Evolutionary conservation across 129 eudicot species (phyloP).

Genomic region (Silybum marianum): DNA sequence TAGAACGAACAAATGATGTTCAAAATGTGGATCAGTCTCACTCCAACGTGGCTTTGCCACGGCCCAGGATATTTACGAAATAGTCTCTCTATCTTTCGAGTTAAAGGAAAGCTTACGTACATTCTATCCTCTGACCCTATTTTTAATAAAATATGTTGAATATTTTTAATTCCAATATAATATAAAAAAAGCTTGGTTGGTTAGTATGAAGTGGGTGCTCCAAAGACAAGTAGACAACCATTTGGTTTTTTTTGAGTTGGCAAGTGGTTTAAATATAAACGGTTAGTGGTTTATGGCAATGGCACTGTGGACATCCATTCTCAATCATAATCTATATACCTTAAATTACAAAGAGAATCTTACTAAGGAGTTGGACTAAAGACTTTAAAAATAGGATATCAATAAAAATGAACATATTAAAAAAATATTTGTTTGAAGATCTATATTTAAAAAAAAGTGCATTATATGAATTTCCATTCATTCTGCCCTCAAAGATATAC

Average conservation of each 20-base stretch:
- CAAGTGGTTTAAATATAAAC: constrained; percentile 16
- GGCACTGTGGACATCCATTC: not conserved
- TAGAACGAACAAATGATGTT: not conserved
- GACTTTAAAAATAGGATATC: not conserved
- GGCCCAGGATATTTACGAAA: too few species aligned
- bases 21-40: not conserved
- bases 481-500: too few species aligned
- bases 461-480: too few species aligned
- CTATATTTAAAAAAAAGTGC: too few species aligned
- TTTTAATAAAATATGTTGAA: too few species aligned
- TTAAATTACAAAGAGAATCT: not conserved
- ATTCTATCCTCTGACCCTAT: too few species aligned
- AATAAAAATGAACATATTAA: not conserved
- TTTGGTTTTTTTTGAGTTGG: constrained; percentile 1
- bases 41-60: not conserved
- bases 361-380: not conserved
- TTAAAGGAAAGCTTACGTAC: not conserved
- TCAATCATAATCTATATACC: not conserved
- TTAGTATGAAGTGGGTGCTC: constrained; percentile 16
- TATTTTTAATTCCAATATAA: too few species aligned
- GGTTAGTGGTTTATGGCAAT: not conserved
- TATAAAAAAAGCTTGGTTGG: not conserved
- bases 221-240: constrained; percentile 18
- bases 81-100: not conserved
- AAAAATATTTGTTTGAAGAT: not conserved